These are phyloP conservation scores for Candida maltosa DNA, from an alignment of 805 yeast genomes.

Conservation along the genomic window DNA sequence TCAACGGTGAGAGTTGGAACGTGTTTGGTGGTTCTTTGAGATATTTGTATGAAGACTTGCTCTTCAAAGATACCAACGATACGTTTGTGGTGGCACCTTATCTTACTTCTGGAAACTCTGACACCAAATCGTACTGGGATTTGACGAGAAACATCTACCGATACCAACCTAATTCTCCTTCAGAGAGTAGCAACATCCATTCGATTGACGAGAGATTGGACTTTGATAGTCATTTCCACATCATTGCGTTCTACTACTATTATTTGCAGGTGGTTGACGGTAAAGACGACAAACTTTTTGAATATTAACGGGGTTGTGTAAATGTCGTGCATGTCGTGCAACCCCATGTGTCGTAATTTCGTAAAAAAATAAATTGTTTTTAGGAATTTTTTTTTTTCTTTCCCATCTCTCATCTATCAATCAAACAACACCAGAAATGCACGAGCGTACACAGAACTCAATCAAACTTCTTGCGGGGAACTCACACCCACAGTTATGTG, in stretches of 20 bases:
- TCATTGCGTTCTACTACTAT: constrained; percentile 37
- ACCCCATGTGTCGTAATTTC: too few species aligned
- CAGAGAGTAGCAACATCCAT: constrained; percentile 22
- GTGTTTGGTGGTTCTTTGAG: constrained; percentile 34
- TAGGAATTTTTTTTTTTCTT: too few species aligned
- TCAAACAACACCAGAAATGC: constrained; percentile 7
- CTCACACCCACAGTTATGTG: constrained; percentile 84
- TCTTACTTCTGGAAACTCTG: constrained; percentile 37
- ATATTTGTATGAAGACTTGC: constrained; percentile 34
- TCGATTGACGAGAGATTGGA: constrained; percentile 31
- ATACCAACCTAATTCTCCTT: constrained; percentile 24
- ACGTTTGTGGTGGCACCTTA: constrained; percentile 32
- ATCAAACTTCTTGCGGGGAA: constrained; percentile 58
- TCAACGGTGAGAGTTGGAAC: constrained; percentile 29
- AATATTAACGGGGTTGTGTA: too few species aligned
- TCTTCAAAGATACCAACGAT: constrained; percentile 15
- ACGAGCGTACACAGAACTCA: constrained; percentile 30
- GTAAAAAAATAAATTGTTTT: too few species aligned
- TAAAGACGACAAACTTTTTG: constrained; percentile 10
- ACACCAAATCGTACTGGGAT: constrained; percentile 40
- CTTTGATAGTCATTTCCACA: constrained; percentile 31
- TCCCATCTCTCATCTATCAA: too few species aligned
- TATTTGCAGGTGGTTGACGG: constrained; percentile 28
- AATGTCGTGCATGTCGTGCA: too few species aligned
- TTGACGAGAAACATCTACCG: constrained; percentile 36